A percentile compares a stretch with the other conserved stretches of the same genome.
These are phyloP conservation scores for Papiliotrema nemorosa DNA, from an alignment of 1,284 basidiomycete species.

Conservation along the genomic window DNA sequence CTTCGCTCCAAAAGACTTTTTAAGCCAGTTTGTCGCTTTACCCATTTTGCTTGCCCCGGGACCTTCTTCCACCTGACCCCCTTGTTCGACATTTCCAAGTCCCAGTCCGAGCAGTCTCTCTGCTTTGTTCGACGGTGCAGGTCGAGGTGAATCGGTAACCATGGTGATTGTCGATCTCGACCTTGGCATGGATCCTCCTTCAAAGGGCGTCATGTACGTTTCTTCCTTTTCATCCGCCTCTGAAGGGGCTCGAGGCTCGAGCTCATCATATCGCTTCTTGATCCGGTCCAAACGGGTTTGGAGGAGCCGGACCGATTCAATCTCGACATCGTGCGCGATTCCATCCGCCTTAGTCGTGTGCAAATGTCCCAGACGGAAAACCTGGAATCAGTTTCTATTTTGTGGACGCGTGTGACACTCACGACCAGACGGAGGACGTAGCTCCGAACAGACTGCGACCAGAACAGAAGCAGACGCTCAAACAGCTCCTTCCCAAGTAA, in stretches of 20 bases:
- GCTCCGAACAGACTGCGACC: constrained; percentile 53
- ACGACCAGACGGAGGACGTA: constrained; percentile 52
- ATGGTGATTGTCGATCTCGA: constrained; percentile 50
- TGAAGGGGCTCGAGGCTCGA: constrained; percentile 37
- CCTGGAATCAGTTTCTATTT: constrained; percentile 15
- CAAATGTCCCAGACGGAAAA: constrained; percentile 53
- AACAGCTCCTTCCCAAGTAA: constrained; percentile 51
- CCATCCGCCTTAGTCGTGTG: constrained; percentile 44
- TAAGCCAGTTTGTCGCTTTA: constrained; percentile 46
- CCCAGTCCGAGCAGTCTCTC: constrained; percentile 40
- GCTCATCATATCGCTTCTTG: constrained; percentile 51
- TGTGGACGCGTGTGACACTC: constrained; percentile 9
- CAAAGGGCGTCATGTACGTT: constrained; percentile 16
- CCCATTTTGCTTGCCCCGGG: constrained; percentile 19
- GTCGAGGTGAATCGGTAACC: constrained; percentile 38
- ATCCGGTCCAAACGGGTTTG: constrained; percentile 52
- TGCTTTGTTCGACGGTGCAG: constrained; percentile 28
- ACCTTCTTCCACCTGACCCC: constrained; percentile 12
- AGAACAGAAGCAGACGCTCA: constrained; percentile 52
- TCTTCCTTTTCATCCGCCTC: constrained; percentile 15
- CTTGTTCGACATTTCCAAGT: constrained; percentile 17
- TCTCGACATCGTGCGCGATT: constrained; percentile 44
- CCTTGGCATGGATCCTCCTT: constrained; percentile 25
- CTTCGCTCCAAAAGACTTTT: constrained; percentile 42
- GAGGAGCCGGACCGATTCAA: constrained; percentile 50